Evolutionary conservation across 495 filamentous ascomycete species (phyloP).

Genomic region (Durotheca rogersii): DNA sequence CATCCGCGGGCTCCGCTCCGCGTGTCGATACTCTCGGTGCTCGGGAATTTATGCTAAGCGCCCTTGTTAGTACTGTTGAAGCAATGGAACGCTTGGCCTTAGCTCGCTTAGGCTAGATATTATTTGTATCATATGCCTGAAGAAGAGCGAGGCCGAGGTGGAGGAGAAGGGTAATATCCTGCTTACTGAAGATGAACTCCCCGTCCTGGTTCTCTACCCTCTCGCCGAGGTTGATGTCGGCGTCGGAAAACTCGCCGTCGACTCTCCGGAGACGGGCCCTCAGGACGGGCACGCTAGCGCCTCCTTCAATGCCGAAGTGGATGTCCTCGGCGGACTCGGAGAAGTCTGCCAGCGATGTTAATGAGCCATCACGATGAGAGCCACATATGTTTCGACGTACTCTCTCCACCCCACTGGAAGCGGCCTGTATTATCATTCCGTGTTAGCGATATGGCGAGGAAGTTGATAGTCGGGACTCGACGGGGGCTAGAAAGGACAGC

Average conservation of each 20-base stretch:
- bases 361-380: neutral
- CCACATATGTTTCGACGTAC: neutral
- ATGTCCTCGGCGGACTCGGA: slow-evolving; percentile 41
- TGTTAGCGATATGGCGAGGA: neutral
- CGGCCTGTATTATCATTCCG: slow-evolving; percentile 38
- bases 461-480: neutral
- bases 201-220: neutral
- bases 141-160: neutral
- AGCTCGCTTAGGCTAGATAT: too few relatives aligned
- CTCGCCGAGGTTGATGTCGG: neutral
- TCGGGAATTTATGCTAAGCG: too few relatives aligned
- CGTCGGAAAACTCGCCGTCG: neutral
- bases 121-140: too few relatives aligned
- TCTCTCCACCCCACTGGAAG: slow-evolving; percentile 47
- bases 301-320: slow-evolving; percentile 45
- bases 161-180: neutral
- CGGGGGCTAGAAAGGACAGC: neutral
- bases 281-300: slow-evolving; percentile 8
- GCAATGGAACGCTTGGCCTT: too few relatives aligned
- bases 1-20: too few relatives aligned
- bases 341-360: slow-evolving; percentile 41
- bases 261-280: neutral
- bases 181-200: neutral
- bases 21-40: too few relatives aligned
- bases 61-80: too few relatives aligned